Evolutionary conservation across 164 flowering plant species (phyloP).

Genomic region (Litsea cubeba): DNA sequence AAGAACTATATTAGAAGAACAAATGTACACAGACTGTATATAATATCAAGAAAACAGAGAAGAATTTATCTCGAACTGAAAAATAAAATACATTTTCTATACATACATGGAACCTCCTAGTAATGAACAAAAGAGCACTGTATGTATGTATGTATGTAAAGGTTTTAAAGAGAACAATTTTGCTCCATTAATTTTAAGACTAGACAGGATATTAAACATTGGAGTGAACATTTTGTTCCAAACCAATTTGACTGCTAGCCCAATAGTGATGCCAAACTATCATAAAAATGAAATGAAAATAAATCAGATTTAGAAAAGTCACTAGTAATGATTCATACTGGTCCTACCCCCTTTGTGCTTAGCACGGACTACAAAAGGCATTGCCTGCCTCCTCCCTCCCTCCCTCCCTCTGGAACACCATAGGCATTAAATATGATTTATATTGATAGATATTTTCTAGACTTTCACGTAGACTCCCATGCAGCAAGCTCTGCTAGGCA

Average conservation of each 20-base stretch:
- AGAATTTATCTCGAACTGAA: not conserved
- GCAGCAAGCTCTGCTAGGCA: no score
- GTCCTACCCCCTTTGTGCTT: not conserved
- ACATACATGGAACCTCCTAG: not conserved
- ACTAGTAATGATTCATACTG: not conserved
- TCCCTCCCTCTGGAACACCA: no score
- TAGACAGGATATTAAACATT: not conserved
- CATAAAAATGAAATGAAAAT: no score
- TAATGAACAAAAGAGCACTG: not conserved
- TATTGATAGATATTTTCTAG: no score
- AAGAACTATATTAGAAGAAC: not conserved
- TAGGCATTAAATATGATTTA: no score
- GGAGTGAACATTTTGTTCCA: not conserved
- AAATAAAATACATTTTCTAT: not conserved
- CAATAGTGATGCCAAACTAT: not conserved
- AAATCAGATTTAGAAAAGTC: not conserved
- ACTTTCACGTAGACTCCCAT: no score
- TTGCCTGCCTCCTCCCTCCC: no score
- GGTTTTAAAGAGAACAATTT: not conserved
- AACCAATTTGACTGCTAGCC: not conserved
- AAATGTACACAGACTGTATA: not conserved
- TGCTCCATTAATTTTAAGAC: not conserved
- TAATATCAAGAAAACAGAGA: not conserved
- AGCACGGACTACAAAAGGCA: no score
- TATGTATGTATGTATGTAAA: not conserved